A percentile compares a stretch with the other conserved stretches of the same genome.
phyloP scores from a whole-genome alignment of 129 eudicot genomes.

The Flaveria bidentis region DNA sequence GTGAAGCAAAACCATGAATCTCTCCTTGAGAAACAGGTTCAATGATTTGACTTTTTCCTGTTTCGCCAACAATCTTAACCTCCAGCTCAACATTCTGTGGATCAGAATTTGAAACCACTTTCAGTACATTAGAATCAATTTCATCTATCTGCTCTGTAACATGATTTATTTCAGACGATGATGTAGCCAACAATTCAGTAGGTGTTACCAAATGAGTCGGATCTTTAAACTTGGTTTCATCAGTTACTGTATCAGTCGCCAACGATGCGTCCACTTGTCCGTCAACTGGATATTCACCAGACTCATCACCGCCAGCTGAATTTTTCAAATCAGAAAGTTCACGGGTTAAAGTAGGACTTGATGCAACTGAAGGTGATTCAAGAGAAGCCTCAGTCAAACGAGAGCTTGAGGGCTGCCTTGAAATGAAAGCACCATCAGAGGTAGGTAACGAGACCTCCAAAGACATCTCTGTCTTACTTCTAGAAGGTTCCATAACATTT shows the following conservation, averaged over 20 bases:
- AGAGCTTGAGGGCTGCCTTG: conserved; percentile 46
- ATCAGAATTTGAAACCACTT: conserved; percentile 48
- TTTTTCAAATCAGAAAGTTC: conserved; percentile 65
- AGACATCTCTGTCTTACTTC: conserved; percentile 52
- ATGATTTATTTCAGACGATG: conserved; percentile 58
- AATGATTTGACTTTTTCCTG: conserved; percentile 43
- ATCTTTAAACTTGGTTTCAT: conserved; percentile 70
- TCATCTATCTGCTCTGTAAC: conserved; percentile 52
- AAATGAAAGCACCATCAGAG: conserved; percentile 42
- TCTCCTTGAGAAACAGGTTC: conserved; percentile 51
- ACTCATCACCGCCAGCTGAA: conserved; percentile 46
- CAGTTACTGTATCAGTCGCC: conserved; percentile 46
- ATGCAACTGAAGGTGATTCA: conserved; percentile 63
- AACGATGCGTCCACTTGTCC: conserved; percentile 52
- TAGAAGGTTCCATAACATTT: conserved; percentile 41
- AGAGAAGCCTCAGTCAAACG: conserved; percentile 43
- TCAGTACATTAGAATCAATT: conserved; percentile 54
- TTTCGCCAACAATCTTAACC: conserved; percentile 79
- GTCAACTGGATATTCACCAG: conserved; percentile 60
- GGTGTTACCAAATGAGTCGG: conserved; percentile 99
- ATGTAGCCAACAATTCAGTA: conserved; percentile 77
- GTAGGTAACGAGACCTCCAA: conserved; percentile 43
- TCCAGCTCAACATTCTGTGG: conserved; percentile 63
- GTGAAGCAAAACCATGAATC: conserved; percentile 54
- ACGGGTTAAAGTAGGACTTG: conserved; percentile 63